Conservation (phyloP, 441 rosid species). For the Adansonia gregorii region DNA sequence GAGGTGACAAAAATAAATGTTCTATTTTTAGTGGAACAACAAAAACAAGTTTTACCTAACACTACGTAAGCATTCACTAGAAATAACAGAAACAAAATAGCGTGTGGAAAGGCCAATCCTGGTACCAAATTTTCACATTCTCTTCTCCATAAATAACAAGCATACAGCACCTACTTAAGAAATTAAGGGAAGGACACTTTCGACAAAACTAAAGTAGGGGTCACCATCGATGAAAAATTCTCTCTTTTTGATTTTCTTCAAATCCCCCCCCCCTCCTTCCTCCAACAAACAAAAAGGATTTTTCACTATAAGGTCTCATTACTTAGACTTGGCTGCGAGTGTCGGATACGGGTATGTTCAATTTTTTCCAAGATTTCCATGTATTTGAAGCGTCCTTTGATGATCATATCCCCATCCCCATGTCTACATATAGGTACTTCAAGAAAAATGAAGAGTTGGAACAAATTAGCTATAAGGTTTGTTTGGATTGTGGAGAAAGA, state of each 20-base stretch:
- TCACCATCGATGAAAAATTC: background rate
- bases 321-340: no score
- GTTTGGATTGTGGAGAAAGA: background rate
- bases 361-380: no score
- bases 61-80: background rate
- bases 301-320: background rate
- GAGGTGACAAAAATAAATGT: slow-evolving; percentile 7
- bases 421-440: no score
- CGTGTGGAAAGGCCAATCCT: background rate
- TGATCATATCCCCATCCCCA: no score
- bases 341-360: no score
- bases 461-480: background rate
- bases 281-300: background rate
- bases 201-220: background rate
- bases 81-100: background rate
- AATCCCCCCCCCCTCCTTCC: background rate
- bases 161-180: background rate
- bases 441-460: no score
- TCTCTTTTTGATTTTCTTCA: background rate
- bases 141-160: background rate
- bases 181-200: background rate
- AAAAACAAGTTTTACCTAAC: slow-evolving; percentile 5
- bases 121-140: background rate
- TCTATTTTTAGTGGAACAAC: background rate
- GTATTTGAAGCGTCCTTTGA: no score